Evolutionary conservation across 2,329 filamentous ascomycete genomes (phyloP).

Genomic region (Trichoderma citrinoviride): DNA sequence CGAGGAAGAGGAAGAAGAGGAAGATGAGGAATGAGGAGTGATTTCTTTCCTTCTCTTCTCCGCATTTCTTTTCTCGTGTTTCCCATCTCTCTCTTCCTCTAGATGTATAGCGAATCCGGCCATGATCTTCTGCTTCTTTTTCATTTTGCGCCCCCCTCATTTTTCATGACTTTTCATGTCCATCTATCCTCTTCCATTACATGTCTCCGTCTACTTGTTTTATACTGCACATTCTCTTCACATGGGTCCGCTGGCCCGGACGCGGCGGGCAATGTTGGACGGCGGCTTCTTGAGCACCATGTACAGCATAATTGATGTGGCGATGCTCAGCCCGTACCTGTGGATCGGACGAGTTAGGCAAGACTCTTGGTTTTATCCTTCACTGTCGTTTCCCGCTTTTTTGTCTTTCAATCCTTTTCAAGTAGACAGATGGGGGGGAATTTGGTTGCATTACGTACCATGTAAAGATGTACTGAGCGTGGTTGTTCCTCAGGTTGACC

Average conservation of each 20-base stretch:
- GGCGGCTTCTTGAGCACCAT: constrained; percentile 90
- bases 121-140: not conserved
- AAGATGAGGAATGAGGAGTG: constrained; percentile 30
- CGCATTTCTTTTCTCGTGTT: too few relatives aligned
- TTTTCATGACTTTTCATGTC: not conserved
- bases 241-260: constrained; percentile 76
- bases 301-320: constrained; percentile 93
- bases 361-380: not conserved
- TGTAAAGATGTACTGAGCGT: constrained; percentile 97
- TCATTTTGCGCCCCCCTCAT: not conserved
- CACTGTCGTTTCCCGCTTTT: not conserved
- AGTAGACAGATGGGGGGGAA: not conserved
- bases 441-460: constrained; percentile 61
- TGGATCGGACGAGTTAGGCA: constrained; percentile 1
- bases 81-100: not conserved
- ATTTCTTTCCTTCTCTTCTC: not conserved
- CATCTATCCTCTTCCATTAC: not conserved
- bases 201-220: not conserved
- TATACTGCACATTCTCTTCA: constrained; percentile 37
- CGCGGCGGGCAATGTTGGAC: constrained; percentile 66
- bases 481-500: constrained; percentile 93
- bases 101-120: constrained; percentile 21
- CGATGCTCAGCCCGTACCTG: constrained; percentile 82
- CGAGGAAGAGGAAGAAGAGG: not conserved
- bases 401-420: not conserved